Base-by-base conservation (phyloP, 2,329 filamentous ascomycete genomes). In the Xylariomycetidae sp. region DNA sequence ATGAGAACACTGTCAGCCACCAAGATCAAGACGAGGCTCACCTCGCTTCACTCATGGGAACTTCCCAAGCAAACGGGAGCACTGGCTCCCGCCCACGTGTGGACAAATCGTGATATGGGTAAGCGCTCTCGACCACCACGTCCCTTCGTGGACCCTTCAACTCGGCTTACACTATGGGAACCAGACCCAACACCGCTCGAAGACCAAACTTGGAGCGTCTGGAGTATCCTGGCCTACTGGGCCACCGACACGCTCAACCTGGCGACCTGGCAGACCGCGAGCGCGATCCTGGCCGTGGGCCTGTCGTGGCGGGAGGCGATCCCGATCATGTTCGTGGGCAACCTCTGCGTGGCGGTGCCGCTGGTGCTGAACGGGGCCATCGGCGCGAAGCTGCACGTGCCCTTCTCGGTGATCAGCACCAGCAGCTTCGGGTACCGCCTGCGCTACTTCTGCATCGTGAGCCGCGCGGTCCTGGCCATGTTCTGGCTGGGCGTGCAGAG, bases 401-500 rank as follows among this genome's bases (percentile, higher is more conserved):
- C 65, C 8, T 70, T 69, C 46, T 61, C 64, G 5, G 63, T 70
- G 13, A 57, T 65, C 16, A 58, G 60, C 4, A 59, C 63, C 4
- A 59, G 61, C 19, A 59, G 63, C 19, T 70, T 69, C 37, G 67
- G 67, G 5, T 69, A 63, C 40, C 66, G 67, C 37, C 52, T 69
- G 20, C 59, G 63, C 2, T 55, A 54, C 20, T 56, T 56, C 37
- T 50, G 48, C 29, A 52, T 70, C 27, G 47, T 66, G 5, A 59
- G 62, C 19, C 60, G 67, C 16, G 51, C 58, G 2, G 52, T 69
- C 26, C 52, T 70, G 13, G 66, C 65, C 17, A 63, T 70, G 49
- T 68, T 72, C 47, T 72, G 68, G 81, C 75, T 82, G 33, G 76
- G 77, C 0, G 79, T 83, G 29, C 53, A 56, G 46, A 19, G 34